phyloP scores from a whole-genome alignment of 768 basidiomycete genomes.

The Kondoa subrosea region DNA sequence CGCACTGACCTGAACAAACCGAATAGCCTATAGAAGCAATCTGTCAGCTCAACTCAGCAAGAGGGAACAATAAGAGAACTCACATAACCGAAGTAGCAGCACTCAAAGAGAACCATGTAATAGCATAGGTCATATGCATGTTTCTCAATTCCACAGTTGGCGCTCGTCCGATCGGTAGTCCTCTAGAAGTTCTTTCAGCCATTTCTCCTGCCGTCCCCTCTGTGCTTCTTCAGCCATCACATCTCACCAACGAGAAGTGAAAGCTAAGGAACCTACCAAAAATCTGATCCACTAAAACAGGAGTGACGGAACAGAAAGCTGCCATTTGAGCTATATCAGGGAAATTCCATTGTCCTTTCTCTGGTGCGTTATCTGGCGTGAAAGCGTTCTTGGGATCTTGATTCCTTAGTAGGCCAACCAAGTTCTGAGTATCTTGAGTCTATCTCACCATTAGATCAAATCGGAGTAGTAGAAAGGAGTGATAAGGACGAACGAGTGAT shows the following conservation, averaged over 20 bases:
- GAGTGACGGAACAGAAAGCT: constrained; percentile 45
- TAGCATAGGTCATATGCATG: constrained; percentile 82
- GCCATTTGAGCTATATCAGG: constrained; percentile 68
- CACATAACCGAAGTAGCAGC: neutral
- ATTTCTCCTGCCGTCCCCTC: constrained; percentile 74
- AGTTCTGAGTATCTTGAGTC: constrained; percentile 32
- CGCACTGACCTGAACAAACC: neutral
- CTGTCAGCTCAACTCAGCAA: too few relatives aligned
- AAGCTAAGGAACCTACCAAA: constrained; percentile 47
- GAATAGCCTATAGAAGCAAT: neutral
- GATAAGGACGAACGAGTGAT: constrained; percentile 25
- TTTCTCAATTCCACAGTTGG: constrained; percentile 77
- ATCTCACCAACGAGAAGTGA: constrained; percentile 9
- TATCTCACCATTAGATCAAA: neutral
- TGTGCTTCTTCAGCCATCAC: constrained; percentile 32
- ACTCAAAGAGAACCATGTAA: constrained; percentile 89
- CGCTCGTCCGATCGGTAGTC: constrained; percentile 67
- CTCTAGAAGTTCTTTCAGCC: constrained; percentile 43
- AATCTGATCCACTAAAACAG: constrained; percentile 76
- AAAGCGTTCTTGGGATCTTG: constrained; percentile 53
- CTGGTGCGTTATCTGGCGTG: constrained; percentile 72
- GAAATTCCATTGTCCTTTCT: constrained; percentile 79
- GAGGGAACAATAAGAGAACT: too few relatives aligned
- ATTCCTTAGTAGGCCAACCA: constrained; percentile 73
- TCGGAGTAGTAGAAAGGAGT: neutral